These are phyloP conservation scores for Eucalyptus microcorys DNA, from an alignment of 345 rosid species.

Conservation along the genomic window DNA sequence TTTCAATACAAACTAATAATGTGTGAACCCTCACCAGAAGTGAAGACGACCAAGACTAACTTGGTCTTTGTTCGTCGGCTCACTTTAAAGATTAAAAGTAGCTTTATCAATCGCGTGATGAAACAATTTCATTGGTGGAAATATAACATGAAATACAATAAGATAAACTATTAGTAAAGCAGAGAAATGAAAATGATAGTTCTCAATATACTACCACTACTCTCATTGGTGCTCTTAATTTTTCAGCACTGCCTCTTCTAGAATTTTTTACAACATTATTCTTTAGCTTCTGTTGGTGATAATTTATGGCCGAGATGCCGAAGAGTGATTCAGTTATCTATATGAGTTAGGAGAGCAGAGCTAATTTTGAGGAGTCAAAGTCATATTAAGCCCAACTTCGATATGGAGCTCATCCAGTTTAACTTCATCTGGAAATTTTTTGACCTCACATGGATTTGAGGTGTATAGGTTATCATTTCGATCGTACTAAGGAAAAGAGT, in stretches of 20 bases:
- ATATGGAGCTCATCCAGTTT: too few species aligned
- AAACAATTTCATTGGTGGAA: accelerated
- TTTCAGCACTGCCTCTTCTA: neutral
- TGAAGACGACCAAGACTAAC: neutral
- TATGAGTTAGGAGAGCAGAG: neutral
- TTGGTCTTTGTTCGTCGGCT: neutral
- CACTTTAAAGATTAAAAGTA: neutral
- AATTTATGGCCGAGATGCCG: neutral
- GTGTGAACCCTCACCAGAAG: neutral
- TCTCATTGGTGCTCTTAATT: neutral
- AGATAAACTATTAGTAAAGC: neutral
- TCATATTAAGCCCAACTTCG: neutral
- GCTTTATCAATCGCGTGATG: neutral
- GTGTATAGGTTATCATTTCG: neutral
- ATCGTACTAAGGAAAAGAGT: neutral
- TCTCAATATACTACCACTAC: neutral
- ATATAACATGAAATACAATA: neutral
- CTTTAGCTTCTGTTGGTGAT: neutral
- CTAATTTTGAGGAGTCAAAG: neutral
- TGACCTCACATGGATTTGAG: neutral
- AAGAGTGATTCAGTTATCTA: neutral
- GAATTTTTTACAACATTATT: neutral
- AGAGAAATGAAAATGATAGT: neutral
- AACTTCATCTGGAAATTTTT: accelerated
- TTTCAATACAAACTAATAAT: neutral